A percentile compares a stretch with the other conserved stretches of the same genome.
phyloP scores from a whole-genome alignment of 176 grass and related monocot species.

The Avena sativa region DNA sequence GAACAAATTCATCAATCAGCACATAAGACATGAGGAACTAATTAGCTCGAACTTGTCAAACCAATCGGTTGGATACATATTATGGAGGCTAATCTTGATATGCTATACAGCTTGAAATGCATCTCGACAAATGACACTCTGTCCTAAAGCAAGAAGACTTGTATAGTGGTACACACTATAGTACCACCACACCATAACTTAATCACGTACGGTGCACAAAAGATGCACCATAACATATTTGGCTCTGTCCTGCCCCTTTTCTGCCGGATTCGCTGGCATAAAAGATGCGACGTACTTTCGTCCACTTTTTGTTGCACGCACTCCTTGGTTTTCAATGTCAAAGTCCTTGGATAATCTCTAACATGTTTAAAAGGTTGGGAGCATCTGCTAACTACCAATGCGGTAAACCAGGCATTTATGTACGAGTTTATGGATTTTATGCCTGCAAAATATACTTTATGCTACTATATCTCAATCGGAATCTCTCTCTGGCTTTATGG shows the following conservation, averaged over 20 bases:
- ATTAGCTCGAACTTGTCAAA: not conserved
- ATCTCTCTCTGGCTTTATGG: too few relatives aligned
- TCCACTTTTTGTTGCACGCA: slow-evolving; percentile 35
- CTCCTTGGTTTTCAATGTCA: slow-evolving; percentile 40
- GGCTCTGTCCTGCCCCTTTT: not conserved
- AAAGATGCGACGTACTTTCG: slow-evolving; percentile 13
- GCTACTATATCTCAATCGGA: too few relatives aligned
- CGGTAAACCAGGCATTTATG: not conserved
- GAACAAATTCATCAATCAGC: too few relatives aligned
- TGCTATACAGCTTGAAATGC: slow-evolving; percentile 43
- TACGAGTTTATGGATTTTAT: not conserved
- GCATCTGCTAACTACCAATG: not conserved
- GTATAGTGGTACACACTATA: slow-evolving; percentile 7
- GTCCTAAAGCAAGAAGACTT: slow-evolving; percentile 35
- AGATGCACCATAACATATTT: not conserved
- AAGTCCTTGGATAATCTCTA: slow-evolving; percentile 45
- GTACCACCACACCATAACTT: not conserved
- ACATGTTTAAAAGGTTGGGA: slow-evolving; percentile 21
- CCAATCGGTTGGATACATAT: slow-evolving; percentile 7
- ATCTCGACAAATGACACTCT: slow-evolving; percentile 47
- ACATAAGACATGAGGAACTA: not conserved
- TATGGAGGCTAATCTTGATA: not conserved
- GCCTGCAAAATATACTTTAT: not conserved
- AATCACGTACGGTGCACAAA: not conserved
- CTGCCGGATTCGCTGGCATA: slow-evolving; percentile 33